A percentile compares a stretch with the other conserved stretches of the same genome.
phyloP scores from a whole-genome alignment of 2,329 filamentous ascomycete species.

The Thermoascus crustaceus region DNA sequence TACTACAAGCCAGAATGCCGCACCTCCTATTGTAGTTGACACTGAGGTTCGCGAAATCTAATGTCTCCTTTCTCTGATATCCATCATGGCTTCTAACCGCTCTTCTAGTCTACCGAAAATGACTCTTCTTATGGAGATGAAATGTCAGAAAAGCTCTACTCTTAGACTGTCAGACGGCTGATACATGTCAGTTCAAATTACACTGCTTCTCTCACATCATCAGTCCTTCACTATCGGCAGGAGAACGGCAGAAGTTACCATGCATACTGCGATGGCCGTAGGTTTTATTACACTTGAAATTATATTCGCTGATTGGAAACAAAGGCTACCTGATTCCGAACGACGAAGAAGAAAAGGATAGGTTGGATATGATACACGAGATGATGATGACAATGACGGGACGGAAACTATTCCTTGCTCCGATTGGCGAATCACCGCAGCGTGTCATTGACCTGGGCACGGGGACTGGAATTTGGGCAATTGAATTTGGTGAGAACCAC shows the following conservation, averaged over 20 bases:
- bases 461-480: slow-evolving; percentile 5
- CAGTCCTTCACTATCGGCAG: slow-evolving; percentile 11
- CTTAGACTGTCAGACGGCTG: neutral
- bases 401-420: slow-evolving; percentile 2
- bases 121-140: slow-evolving; percentile 4
- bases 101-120: neutral
- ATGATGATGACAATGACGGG: slow-evolving; percentile 1
- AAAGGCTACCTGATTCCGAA: slow-evolving; percentile 7
- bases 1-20: no score
- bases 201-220: slow-evolving; percentile 3
- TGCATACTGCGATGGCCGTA: slow-evolving; percentile 14
- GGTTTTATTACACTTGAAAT: neutral
- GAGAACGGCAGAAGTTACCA: slow-evolving; percentile 30
- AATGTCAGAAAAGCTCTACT: neutral
- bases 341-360: slow-evolving; percentile 3
- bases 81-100: no score
- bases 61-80: neutral
- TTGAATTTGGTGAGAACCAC: slow-evolving; percentile 3
- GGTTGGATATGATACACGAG: slow-evolving; percentile 6
- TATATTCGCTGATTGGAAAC: neutral
- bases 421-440: neutral
- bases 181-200: neutral
- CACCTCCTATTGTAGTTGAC: neutral
- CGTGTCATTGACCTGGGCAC: slow-evolving; percentile 5
- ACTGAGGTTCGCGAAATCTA: neutral